Percentiles rank a stretch among this genome's conserved stretches.
These are phyloP conservation scores for Colletotrichum sp. DNA, from an alignment of 2,329 filamentous ascomycete genomes.

Conservation along the genomic window DNA sequence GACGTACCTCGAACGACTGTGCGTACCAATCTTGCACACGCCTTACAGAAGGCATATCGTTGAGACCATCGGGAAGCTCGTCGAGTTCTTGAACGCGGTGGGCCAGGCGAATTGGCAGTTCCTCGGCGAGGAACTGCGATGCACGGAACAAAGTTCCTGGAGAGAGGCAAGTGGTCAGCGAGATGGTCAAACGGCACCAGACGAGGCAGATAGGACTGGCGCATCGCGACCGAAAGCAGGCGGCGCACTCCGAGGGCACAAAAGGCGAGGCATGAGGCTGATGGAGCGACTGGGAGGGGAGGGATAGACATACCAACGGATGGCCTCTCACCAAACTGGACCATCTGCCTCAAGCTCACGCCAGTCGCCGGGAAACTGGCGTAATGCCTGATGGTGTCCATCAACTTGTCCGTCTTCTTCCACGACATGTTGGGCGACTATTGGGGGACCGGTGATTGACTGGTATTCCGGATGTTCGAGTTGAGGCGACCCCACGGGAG, in stretches of 20 bases:
- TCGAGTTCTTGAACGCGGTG: constrained; percentile 95
- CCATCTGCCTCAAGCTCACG: constrained; percentile 97
- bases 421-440: constrained; percentile 75
- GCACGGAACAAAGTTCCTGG: constrained; percentile 93
- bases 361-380: constrained; percentile 96
- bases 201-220: not conserved
- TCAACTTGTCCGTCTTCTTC: constrained; percentile 88
- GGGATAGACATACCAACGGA: constrained; percentile 72
- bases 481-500: constrained; percentile 23
- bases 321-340: constrained; percentile 94
- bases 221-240: not conserved
- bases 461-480: constrained; percentile 1
- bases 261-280: constrained; percentile 4
- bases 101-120: constrained; percentile 93
- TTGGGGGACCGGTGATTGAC: constrained; percentile 15
- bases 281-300: constrained; percentile 9
- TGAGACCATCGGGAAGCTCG: constrained; percentile 91
- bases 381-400: constrained; percentile 98
- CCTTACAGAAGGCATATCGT: constrained; percentile 96
- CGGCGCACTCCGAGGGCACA: not conserved
- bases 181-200: not conserved
- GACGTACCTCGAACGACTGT: constrained; percentile 93
- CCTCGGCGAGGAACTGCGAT: constrained; percentile 97
- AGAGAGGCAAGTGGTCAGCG: not conserved
- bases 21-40: constrained; percentile 98